Conservation (phyloP, 1,139 yeast genomes). For the Blastobotrys ciferrii region DNA sequence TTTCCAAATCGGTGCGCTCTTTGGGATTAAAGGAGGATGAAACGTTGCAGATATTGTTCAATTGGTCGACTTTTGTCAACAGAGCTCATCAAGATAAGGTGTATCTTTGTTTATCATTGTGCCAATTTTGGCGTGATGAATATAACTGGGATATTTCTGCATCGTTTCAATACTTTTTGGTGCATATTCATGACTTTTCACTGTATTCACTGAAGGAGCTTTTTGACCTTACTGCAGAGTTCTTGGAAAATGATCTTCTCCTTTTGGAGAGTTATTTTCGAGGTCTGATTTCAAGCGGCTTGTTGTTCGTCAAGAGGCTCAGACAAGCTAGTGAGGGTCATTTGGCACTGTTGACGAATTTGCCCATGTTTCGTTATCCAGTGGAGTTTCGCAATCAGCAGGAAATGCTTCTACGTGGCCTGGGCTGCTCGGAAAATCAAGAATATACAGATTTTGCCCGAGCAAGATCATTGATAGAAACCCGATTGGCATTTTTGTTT, state of each 20-base stretch:
- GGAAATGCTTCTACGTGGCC: slow-evolving; percentile 25
- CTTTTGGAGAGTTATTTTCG: slow-evolving; percentile 69
- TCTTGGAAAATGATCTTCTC: slow-evolving; percentile 49
- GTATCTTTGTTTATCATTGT: slow-evolving; percentile 28
- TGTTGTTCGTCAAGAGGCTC: slow-evolving; percentile 48
- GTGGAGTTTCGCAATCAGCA: slow-evolving; percentile 23
- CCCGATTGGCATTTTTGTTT: background rate
- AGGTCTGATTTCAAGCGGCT: slow-evolving; percentile 78
- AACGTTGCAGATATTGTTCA: slow-evolving; percentile 27
- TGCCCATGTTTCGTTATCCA: slow-evolving; percentile 42
- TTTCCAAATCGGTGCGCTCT: slow-evolving; percentile 26
- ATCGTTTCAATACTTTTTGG: slow-evolving; percentile 32
- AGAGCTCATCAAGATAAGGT: slow-evolving; percentile 28
- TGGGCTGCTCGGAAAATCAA: slow-evolving; percentile 14
- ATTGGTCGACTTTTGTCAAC: slow-evolving; percentile 33
- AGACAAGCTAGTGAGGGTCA: slow-evolving; percentile 44
- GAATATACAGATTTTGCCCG: background rate
- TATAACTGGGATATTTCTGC: slow-evolving; percentile 32
- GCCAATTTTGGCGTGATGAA: slow-evolving; percentile 22
- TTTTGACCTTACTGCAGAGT: slow-evolving; percentile 54
- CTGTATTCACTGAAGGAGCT: slow-evolving; percentile 40
- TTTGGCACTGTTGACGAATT: slow-evolving; percentile 49
- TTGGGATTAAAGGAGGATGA: slow-evolving; percentile 20
- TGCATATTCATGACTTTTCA: slow-evolving; percentile 23
- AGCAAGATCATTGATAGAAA: background rate